These are phyloP conservation scores for Quercus phellos DNA, from an alignment of 331 rosid genomes.

Conservation along the genomic window DNA sequence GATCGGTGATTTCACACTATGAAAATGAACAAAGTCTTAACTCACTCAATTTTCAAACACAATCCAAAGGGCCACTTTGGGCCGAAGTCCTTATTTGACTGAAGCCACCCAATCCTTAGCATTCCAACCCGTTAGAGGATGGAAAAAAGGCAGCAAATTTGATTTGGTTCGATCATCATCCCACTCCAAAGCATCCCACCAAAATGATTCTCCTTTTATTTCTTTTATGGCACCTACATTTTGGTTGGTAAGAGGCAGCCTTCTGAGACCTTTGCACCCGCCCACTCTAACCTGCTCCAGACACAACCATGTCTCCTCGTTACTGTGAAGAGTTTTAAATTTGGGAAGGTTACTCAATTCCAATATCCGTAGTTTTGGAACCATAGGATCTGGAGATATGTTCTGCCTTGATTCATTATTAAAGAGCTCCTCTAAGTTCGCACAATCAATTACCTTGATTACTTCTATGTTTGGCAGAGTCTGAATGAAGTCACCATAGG, in stretches of 20 bases:
- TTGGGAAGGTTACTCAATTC: neutral
- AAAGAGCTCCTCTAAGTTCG: slow-evolving; percentile 15
- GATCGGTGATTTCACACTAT: no score
- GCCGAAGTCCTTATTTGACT: no score
- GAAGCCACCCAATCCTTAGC: no score
- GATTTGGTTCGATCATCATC: neutral
- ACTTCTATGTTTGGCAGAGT: slow-evolving; percentile 6
- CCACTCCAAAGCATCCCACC: slow-evolving; percentile 8
- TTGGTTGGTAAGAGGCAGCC: neutral
- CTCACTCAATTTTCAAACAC: no score
- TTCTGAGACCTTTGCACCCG: neutral
- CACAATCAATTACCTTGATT: neutral
- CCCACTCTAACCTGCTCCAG: slow-evolving; percentile 5
- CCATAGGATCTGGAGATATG: neutral
- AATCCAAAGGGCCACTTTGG: no score
- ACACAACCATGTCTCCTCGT: neutral
- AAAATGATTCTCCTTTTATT: slow-evolving; percentile 1
- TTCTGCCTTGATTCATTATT: neutral
- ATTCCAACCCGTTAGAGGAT: accelerated
- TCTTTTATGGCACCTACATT: neutral
- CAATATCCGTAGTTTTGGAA: neutral
- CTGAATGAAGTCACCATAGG: neutral
- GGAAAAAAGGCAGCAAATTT: no score
- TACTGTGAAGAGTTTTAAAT: slow-evolving; percentile 1
- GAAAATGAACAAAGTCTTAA: no score